Conservation (phyloP, 805 yeast species). For the Ascoidea rubescens region DNA sequence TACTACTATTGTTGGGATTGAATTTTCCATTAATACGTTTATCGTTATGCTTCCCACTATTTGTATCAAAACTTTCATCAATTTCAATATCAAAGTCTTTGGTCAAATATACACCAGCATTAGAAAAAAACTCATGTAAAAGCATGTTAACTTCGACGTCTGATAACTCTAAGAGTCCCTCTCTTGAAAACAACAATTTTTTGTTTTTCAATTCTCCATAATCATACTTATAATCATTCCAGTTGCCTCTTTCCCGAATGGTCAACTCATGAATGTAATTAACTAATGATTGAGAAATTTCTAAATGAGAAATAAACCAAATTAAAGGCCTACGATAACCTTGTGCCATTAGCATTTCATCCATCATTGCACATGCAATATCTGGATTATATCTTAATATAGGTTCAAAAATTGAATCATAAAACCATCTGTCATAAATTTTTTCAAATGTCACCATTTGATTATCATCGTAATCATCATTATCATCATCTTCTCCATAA, state of each 20-base stretch:
- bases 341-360: constrained; percentile 56
- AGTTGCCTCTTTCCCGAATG: constrained; percentile 39
- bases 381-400: constrained; percentile 36
- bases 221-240: constrained; percentile 6
- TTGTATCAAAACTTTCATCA: constrained; percentile 13
- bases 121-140: constrained; percentile 55
- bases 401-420: constrained; percentile 33
- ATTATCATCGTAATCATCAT: constrained; percentile 13
- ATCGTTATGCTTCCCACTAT: constrained; percentile 5
- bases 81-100: constrained; percentile 17
- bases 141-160: constrained; percentile 53
- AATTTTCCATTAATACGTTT: no score
- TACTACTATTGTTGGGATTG: no score
- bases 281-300: constrained; percentile 38
- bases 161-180: constrained; percentile 38
- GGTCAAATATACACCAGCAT: constrained; percentile 30
- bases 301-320: constrained; percentile 55
- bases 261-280: constrained; percentile 52
- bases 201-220: not conserved
- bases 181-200: constrained; percentile 34
- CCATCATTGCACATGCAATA: constrained; percentile 41
- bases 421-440: constrained; percentile 32
- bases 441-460: constrained; percentile 31
- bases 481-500: not conserved
- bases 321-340: constrained; percentile 51